A percentile compares a stretch with the other conserved stretches of the same genome.
These are phyloP conservation scores for Pugionium cornutum DNA, from an alignment of 345 rosid species.

Conservation along the genomic window DNA sequence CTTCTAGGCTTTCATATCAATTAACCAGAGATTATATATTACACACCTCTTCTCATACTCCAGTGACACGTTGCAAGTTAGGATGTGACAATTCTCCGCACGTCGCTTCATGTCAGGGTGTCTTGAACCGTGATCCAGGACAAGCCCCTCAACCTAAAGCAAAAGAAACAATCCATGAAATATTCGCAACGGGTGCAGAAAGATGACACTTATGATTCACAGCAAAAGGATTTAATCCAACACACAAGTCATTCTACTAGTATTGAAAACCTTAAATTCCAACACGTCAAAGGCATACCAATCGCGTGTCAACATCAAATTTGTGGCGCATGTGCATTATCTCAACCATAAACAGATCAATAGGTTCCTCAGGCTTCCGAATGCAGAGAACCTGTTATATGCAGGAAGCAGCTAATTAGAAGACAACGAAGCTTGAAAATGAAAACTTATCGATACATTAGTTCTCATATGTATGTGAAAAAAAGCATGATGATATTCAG, in stretches of 20 bases:
- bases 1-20: constrained; percentile 22
- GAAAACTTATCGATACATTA: constrained; percentile 17
- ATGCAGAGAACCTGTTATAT: constrained; percentile 78
- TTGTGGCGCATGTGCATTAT: too few relatives aligned
- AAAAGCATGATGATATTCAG: not conserved
- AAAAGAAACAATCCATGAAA: constrained; percentile 11
- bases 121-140: constrained; percentile 28
- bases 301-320: constrained; percentile 56
- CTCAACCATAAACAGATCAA: constrained; percentile 89
- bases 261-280: not conserved
- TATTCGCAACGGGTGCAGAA: not conserved
- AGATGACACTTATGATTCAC: not conserved
- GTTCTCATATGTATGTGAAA: not conserved
- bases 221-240: not conserved
- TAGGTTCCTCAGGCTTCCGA: constrained; percentile 79
- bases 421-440: constrained; percentile 4
- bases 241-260: constrained; percentile 1
- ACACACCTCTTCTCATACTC: constrained; percentile 8
- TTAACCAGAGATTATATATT: not conserved
- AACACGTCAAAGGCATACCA: constrained; percentile 49
- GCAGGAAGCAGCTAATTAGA: constrained; percentile 17
- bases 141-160: constrained; percentile 89
- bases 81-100: too few relatives aligned
- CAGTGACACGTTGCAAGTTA: too few relatives aligned
- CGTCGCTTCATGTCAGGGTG: too few relatives aligned